These are phyloP conservation scores for Polychaeton citri DNA, from an alignment of 2,329 filamentous ascomycete species.

Conservation along the genomic window DNA sequence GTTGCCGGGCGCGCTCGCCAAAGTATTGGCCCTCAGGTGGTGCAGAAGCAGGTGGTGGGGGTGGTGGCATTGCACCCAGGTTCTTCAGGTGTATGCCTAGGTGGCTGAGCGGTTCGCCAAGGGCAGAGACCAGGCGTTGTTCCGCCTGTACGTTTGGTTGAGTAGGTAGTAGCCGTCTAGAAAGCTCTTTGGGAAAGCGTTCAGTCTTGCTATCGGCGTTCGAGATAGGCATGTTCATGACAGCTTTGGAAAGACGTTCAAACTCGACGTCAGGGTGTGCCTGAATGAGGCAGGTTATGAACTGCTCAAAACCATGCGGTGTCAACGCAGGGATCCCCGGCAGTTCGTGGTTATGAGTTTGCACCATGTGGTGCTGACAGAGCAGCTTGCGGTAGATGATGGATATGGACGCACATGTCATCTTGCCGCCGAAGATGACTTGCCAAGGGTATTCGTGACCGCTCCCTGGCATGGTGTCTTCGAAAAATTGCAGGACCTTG, in stretches of 20 bases:
- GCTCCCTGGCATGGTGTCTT: constrained; percentile 46
- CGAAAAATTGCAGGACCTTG: constrained; percentile 65
- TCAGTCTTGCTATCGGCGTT: constrained; percentile 52
- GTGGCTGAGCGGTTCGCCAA: constrained; percentile 29
- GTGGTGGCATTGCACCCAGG: constrained; percentile 19
- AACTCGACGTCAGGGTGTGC: constrained; percentile 67
- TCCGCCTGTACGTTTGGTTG: constrained; percentile 43
- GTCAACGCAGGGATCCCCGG: constrained; percentile 34
- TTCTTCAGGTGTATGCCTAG: constrained; percentile 30
- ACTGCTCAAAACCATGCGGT: constrained; percentile 37
- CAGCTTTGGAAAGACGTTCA: constrained; percentile 53
- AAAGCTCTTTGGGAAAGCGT: constrained; percentile 65
- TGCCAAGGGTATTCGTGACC: constrained; percentile 53
- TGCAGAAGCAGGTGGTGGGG: constrained; percentile 15
- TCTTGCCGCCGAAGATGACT: constrained; percentile 31
- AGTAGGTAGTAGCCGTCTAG: constrained; percentile 57
- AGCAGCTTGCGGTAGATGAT: constrained; percentile 34
- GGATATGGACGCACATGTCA: constrained; percentile 27
- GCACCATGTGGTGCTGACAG: constrained; percentile 37
- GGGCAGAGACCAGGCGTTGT: constrained; percentile 43
- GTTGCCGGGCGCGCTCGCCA: constrained; percentile 27
- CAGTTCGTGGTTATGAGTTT: constrained; percentile 27
- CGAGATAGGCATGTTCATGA: constrained; percentile 57
- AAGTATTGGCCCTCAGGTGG: constrained; percentile 14
- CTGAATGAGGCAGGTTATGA: constrained; percentile 59